Evolutionary conservation across 2,329 filamentous ascomycete species (phyloP), one percentile per base, ranked within the genome.

Genomic region (Zymoseptoria ardabiliae): DNA sequence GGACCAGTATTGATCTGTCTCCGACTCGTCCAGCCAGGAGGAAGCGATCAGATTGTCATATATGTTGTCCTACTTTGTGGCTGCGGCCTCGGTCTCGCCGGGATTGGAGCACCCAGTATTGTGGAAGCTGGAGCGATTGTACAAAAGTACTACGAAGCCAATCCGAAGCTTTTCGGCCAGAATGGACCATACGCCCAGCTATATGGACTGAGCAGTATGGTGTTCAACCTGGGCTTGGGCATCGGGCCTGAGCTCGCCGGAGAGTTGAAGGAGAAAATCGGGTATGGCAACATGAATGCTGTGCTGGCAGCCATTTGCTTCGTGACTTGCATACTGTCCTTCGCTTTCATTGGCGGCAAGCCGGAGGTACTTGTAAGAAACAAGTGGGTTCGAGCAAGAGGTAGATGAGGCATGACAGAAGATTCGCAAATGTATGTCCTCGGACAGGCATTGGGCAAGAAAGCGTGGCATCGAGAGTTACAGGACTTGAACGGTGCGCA

Each of bases 131-230:
- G 81, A 4, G 72, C 75, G 10, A 75, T 85, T 0, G 77, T 85
- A 1, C 78, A 82, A 62, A 78, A 76, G 50, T 85, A 83, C 65
- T 78, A 83, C 61, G 74, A 78, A 52, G 78, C 78, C 1, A 86
- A 86, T 58, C 75, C 75, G 1, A 78, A 77, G 0, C 74, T 82
- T 55, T 86, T 86, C 63, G 81, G 82, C 0, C 71, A 75, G 1
- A 75, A 80, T 4, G 81, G 82, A 0, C 84, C 85, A 0, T 86
- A 86, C 67, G 85, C 84, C 1, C 85, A 88, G 70, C 75, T 87
- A 0, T 88, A 87, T 68, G 84, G 82, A 2, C 74, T 88, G 60
- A 85, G 83, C 65, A 83, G 80, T n/a, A 80, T 87, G 76, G 78
- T 84, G 0, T 87, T 85, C 69, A 82, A 80, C 60, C 72, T 76